These are phyloP conservation scores for Helichrysum umbraculigerum DNA, from an alignment of 129 eudicot genomes.

Conservation along the genomic window DNA sequence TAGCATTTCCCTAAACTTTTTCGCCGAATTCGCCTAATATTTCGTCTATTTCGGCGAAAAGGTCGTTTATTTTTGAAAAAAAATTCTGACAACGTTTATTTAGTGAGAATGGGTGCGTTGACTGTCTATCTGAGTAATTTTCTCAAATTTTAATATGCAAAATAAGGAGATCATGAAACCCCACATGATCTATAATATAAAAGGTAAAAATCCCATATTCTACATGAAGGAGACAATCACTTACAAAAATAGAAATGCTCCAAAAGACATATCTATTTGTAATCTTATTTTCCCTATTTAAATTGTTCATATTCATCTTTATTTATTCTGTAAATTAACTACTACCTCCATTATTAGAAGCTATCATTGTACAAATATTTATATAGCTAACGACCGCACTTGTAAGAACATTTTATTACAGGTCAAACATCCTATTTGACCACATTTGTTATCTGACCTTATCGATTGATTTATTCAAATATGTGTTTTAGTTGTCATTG, in stretches of 20 bases:
- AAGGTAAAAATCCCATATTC: slow-evolving; percentile 19
- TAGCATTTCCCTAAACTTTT: too few relatives aligned
- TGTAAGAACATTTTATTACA: too few relatives aligned
- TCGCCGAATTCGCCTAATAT: too few relatives aligned
- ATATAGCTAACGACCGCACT: background rate
- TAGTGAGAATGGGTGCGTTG: too few relatives aligned
- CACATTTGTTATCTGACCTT: too few relatives aligned
- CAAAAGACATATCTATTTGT: slow-evolving; percentile 21
- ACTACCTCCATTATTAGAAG: background rate
- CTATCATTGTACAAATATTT: background rate
- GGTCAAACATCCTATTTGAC: too few relatives aligned
- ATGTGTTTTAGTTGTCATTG: too few relatives aligned
- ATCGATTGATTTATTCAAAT: too few relatives aligned
- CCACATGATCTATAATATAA: slow-evolving; percentile 22
- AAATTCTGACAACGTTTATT: too few relatives aligned
- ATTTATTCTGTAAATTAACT: background rate
- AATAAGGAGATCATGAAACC: slow-evolving; percentile 20
- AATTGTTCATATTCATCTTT: background rate
- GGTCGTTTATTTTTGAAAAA: too few relatives aligned
- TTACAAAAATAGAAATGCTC: slow-evolving; percentile 21
- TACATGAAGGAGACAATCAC: slow-evolving; percentile 24
- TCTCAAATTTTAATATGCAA: background rate
- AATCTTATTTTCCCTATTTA: slow-evolving; percentile 12
- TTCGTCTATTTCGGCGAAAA: too few relatives aligned
- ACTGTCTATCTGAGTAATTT: too few relatives aligned